Base-by-base conservation (phyloP, 2,329 filamentous ascomycete species). In the Canariomyces notabilis region DNA sequence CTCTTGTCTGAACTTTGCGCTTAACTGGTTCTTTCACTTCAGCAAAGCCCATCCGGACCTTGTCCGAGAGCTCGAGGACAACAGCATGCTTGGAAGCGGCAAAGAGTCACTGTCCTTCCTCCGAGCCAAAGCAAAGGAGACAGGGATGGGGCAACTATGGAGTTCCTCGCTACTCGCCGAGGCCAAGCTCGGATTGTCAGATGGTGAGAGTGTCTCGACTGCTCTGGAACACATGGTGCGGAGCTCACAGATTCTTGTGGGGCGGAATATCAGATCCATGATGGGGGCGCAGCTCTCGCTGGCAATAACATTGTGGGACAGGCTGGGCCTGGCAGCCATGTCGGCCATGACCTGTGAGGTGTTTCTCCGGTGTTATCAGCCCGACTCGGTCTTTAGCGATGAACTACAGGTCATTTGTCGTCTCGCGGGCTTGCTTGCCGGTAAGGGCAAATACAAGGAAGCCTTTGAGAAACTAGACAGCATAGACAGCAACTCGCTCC, bases 11-110 rank as follows among this genome's bases (percentile, higher is more conserved):
- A 97, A 96, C 64, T 97, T 95, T 67, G 87, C 89, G 23, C 78
- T 98, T 51, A 95, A 89, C 61, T 98, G 93, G 93, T 74, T 97
- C 2, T 94, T 94, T 59, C 89, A 96, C 61, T 94, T 96, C 57
- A 86, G 85, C n/a, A 87, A 89, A 59, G 82, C 87, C 0, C 89
- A 91, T 57, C 87, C 89, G 0, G 75, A 80, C 43, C 76, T 89
- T n/a, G 80, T 89, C 55, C 78, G 74, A 39, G 78, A 82, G 42
- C 73, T 85, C 5, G 84, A 83, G 51, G 82, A 84, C 32, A 82
- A 78, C 57, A 87, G 81, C 47, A 82, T 89, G 73, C 71, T 89
- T 7, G 87, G 84, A 0, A 83, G 82, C 26, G 87, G 89, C 43
- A 85, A 85, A 55, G 89, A 96, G 61, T 89, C 83, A 1, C 74